Evolutionary conservation across 2,329 filamentous ascomycete genomes (phyloP).

Genomic region (Fusarium dimerum): DNA sequence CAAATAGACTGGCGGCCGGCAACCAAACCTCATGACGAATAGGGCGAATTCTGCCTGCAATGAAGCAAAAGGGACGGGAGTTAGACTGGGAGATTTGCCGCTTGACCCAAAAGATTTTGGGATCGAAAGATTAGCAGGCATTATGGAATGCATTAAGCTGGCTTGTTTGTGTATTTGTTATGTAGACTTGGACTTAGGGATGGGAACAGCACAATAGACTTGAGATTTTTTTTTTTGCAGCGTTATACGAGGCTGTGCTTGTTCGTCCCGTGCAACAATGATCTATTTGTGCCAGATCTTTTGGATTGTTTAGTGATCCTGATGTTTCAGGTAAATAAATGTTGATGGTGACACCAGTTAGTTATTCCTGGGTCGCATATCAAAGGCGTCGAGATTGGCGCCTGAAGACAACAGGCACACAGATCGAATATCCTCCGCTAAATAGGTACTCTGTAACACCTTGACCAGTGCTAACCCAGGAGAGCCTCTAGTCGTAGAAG

Average conservation of each 20-base stretch:
- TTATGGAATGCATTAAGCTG: constrained; percentile 29
- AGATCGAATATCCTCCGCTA: no score
- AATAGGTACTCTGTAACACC: no score
- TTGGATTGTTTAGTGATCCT: no score
- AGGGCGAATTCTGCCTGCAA: constrained; percentile 27
- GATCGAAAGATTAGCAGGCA: constrained; percentile 21
- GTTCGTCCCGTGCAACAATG: no score
- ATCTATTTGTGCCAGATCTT: no score
- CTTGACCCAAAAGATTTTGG: constrained; percentile 12
- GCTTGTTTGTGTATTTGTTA: constrained; percentile 31
- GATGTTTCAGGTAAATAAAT: no score
- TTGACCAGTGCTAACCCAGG: neutral
- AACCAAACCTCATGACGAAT: constrained; percentile 27
- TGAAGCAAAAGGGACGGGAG: constrained; percentile 28
- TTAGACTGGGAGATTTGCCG: constrained; percentile 27
- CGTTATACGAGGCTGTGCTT: neutral
- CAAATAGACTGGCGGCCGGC: constrained; percentile 31
- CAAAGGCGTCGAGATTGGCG: no score
- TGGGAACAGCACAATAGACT: constrained; percentile 28
- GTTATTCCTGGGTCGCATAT: no score
- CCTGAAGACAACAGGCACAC: no score
- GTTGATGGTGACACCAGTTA: no score
- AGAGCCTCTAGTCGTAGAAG: constrained; percentile 3
- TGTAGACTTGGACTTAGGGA: constrained; percentile 26
- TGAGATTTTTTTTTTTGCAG: constrained; percentile 19